Evolutionary conservation across 805 yeast genomes (phyloP).

Genomic region (Lachancea kluyveri): DNA sequence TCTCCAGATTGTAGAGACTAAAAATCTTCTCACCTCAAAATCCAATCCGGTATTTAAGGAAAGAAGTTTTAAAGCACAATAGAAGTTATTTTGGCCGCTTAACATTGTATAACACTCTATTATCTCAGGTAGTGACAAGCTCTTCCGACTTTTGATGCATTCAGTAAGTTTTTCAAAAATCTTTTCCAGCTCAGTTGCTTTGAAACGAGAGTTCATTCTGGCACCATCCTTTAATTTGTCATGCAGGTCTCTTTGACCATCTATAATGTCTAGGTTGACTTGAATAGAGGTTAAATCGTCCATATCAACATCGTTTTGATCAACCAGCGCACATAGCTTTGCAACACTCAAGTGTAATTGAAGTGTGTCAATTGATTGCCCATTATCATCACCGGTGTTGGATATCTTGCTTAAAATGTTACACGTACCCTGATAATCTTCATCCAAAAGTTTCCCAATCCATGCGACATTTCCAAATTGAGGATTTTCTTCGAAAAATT

Average conservation of each 20-base stretch:
- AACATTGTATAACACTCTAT: conserved; percentile 47
- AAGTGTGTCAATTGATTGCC: conserved; percentile 28
- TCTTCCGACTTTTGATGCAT: conserved; percentile 27
- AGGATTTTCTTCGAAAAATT: conserved; percentile 43
- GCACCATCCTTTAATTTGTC: conserved; percentile 10
- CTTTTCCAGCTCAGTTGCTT: conserved; percentile 15
- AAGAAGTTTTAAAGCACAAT: conserved; percentile 46
- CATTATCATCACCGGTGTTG: conserved; percentile 36
- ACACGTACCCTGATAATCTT: conserved; percentile 46
- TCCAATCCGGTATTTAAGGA: conserved; percentile 30
- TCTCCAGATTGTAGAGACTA: conserved; percentile 47
- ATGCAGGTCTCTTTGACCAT: conserved; percentile 37
- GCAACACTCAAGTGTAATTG: conserved; percentile 63
- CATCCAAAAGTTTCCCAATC: conserved; percentile 57
- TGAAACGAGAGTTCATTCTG: conserved; percentile 20
- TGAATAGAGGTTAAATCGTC: conserved; percentile 40
- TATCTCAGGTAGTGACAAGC: conserved; percentile 40
- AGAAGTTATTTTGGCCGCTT: conserved; percentile 33
- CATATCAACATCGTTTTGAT: conserved; percentile 13
- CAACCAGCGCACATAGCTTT: conserved; percentile 55
- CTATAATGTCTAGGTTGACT: conserved; percentile 39
- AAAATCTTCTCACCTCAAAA: conserved; percentile 29
- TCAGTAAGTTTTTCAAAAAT: conserved; percentile 21
- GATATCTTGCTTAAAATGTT: conserved; percentile 39
- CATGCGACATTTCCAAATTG: conserved; percentile 57